Evolutionary conservation across 129 eudicot genomes (phyloP), one percentile per base, ranked within the genome.

Genomic region (Flaveria linearis): DNA sequence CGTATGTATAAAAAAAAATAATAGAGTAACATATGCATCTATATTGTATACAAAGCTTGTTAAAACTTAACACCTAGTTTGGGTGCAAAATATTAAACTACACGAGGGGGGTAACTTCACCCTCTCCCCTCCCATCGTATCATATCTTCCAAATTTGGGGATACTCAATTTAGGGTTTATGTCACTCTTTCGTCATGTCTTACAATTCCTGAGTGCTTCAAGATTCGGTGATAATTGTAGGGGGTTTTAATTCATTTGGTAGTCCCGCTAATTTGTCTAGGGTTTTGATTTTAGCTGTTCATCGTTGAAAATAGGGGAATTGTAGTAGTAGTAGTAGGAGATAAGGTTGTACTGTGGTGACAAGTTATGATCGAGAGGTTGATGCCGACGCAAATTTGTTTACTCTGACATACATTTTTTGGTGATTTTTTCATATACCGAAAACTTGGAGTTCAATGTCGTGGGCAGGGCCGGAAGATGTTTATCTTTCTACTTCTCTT

Each of bases 381-480:
- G 80, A 80, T 79, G 86, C 90, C 83, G 82, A 84, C 82, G 89
- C 96, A 61, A 71, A 78, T 68, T 88, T 77, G 85, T 76, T 76
- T 78, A 64, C 15, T 68, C 22, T 43, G 46, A 45, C 72, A 41
- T 28, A 69, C 60, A 70, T 42, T 52, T 49, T 50, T 50, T 20
- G 56, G 56, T 50, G 5, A 50, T 50, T 50, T 49, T 50, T 50
- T 50, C 7, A 50, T 50, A 50, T 14, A 50, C 56, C 56, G 56
- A 50, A 50, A 30, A 30, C 36, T 3, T 4, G 36, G 36, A 15
- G 33, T 49, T 68, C 92, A 72, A 93, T 90, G 98, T 90, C 98
- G 86, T 93, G 98, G 96, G 95, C 96, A 12, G 94, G 95, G 8
- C 92, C 96, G 11, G 98, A 90, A 79, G 98, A 93, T 85, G 76